Evolutionary conservation across 306 rosid species (phyloP).

Genomic region (Potentilla sterilis): DNA sequence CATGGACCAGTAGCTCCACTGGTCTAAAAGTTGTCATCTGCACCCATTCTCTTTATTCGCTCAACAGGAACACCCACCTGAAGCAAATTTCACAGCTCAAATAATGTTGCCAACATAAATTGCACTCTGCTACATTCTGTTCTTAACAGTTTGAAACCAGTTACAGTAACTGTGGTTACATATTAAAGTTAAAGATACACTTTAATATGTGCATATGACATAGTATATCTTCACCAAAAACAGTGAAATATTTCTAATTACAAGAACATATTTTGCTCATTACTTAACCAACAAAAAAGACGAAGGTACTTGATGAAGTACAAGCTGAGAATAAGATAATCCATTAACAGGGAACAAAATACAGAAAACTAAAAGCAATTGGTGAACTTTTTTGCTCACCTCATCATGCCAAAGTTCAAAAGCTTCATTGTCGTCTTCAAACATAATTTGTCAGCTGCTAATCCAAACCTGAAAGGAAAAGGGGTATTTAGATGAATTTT

Average conservation of each 20-base stretch:
- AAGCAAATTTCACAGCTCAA: too few relatives aligned
- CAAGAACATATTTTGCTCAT: background rate
- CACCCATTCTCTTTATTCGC: constrained; percentile 77
- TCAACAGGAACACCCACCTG: constrained; percentile 66
- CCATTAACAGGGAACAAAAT: background rate
- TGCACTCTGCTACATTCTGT: too few relatives aligned
- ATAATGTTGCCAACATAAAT: too few relatives aligned
- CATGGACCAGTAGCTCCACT: constrained; percentile 85
- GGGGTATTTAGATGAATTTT: constrained; percentile 2
- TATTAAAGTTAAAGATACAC: constrained; percentile 14
- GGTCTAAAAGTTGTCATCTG: constrained; percentile 84
- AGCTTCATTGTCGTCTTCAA: constrained; percentile 72
- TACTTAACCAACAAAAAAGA: background rate
- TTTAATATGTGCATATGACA: background rate
- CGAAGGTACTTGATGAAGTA: background rate
- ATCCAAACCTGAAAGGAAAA: constrained; percentile 56
- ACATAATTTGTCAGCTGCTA: constrained; percentile 71
- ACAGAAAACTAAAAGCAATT: constrained; percentile 12
- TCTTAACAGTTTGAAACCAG: too few relatives aligned
- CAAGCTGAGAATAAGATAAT: background rate
- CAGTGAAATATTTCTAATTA: background rate
- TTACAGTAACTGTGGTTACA: too few relatives aligned
- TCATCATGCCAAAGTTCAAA: constrained; percentile 75
- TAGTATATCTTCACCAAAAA: background rate
- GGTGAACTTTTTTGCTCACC: constrained; percentile 22